Percentiles rank a stretch among this genome's conserved stretches.
Evolutionary conservation across 352 stramenopile genomes (phyloP).

Genomic region (Phytopythium vexans): DNA sequence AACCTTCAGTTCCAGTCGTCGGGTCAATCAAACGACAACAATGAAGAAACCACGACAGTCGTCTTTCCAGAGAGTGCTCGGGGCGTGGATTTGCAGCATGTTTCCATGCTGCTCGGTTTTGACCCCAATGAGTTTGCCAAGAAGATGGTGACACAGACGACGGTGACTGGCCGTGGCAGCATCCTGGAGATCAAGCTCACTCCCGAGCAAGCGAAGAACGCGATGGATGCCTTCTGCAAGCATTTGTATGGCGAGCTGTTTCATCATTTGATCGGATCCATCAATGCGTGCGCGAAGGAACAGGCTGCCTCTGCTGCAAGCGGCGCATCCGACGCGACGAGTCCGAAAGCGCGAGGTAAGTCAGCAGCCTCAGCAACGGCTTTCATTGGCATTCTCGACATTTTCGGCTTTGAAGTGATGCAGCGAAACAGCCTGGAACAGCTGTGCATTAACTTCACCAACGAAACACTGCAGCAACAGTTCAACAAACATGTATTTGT

Average conservation of each 20-base stretch:
- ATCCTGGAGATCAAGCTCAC: constrained; percentile 73
- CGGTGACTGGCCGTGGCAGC: constrained; percentile 65
- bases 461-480: constrained; percentile 88
- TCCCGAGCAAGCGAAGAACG: constrained; percentile 73
- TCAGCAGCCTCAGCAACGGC: constrained; percentile 10
- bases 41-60: constrained; percentile 36
- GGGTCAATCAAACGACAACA: constrained; percentile 10
- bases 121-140: constrained; percentile 57
- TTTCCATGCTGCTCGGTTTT: constrained; percentile 56
- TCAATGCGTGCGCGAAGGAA: constrained; percentile 71
- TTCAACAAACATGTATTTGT: constrained; percentile 90
- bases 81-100: constrained; percentile 54
- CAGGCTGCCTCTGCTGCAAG: constrained; percentile 12
- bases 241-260: constrained; percentile 82
- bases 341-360: constrained; percentile 2
- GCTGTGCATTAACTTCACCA: constrained; percentile 91
- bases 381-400: constrained; percentile 89
- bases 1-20: constrained; percentile 52
- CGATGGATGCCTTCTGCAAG: constrained; percentile 85
- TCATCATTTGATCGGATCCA: constrained; percentile 67
- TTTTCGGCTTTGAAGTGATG: constrained; percentile 92
- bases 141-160: constrained; percentile 85
- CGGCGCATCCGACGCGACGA: constrained; percentile 12
- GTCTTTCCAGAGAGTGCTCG: constrained; percentile 50
- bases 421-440: constrained; percentile 87